Conservation (phyloP, 106 monocot genomes). For the Apostasia shenzhenica region DNA sequence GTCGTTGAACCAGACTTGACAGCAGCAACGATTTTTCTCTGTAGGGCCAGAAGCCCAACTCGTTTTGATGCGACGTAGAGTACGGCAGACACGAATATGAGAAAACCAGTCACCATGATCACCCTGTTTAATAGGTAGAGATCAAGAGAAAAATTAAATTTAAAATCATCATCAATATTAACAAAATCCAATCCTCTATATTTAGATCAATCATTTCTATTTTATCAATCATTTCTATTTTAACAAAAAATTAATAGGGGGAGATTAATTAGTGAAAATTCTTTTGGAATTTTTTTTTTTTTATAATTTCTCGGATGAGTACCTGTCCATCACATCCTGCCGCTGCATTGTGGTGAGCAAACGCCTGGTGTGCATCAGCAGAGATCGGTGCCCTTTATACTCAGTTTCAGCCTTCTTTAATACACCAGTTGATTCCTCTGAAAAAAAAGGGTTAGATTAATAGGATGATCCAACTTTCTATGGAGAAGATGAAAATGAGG, state of each 20-base stretch:
- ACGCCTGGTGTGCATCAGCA: conserved; percentile 64
- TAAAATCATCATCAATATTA: too few relatives aligned
- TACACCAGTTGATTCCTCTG: conserved; percentile 87
- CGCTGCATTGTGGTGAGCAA: conserved; percentile 83
- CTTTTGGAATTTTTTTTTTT: not conserved
- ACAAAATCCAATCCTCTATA: too few relatives aligned
- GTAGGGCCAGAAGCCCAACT: conserved; percentile 35
- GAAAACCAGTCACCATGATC: conserved; percentile 15
- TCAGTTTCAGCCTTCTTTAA: conserved; percentile 86
- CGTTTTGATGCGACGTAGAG: conserved; percentile 44
- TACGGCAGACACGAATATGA: conserved; percentile 14
- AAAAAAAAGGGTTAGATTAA: not conserved
- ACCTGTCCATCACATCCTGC: conserved; percentile 95
- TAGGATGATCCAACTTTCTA: not conserved
- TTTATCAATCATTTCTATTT: too few relatives aligned
- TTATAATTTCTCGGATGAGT: not conserved
- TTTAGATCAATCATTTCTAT: too few relatives aligned
- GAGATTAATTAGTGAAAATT: too few relatives aligned
- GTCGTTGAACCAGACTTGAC: conserved; percentile 29
- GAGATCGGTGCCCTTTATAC: conserved; percentile 90
- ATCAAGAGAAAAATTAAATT: too few relatives aligned
- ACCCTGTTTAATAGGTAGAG: conserved; percentile 11
- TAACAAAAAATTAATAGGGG: too few relatives aligned
- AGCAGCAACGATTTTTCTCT: conserved; percentile 36
- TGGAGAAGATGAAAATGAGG: not conserved